Percentiles rank a stretch among this genome's conserved stretches.
phyloP scores from a whole-genome alignment of 441 rosid species.

The Jatropha multifida region DNA sequence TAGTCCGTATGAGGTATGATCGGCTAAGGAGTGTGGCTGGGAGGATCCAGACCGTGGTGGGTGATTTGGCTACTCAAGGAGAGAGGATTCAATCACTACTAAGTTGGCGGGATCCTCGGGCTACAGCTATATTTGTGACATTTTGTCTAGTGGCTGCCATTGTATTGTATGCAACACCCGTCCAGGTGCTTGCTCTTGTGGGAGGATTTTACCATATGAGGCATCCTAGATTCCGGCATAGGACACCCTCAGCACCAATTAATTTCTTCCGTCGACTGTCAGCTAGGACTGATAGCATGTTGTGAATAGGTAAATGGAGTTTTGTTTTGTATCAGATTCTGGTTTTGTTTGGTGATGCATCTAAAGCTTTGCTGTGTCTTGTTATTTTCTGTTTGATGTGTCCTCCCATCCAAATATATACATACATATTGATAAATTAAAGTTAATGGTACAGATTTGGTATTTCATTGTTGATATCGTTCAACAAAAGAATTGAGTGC shows the following conservation, averaged over 20 bases:
- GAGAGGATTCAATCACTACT: conserved; percentile 74
- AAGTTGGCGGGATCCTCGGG: conserved; percentile 96
- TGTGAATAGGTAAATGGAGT: conserved; percentile 37
- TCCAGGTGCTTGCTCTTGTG: conserved; percentile 59
- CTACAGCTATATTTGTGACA: conserved; percentile 61
- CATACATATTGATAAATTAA: conserved; percentile 3
- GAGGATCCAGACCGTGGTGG: conserved; percentile 80
- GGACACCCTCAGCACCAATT: conserved; percentile 56
- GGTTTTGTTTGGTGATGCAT: conserved; percentile 21
- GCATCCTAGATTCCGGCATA: conserved; percentile 78
- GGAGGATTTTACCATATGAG: conserved; percentile 76
- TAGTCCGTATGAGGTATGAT: conserved; percentile 72
- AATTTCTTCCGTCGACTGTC: conserved; percentile 92
- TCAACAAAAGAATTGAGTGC: background rate
- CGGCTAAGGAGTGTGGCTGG: conserved; percentile 81
- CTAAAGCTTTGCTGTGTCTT: conserved; percentile 15
- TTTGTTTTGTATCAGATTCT: conserved; percentile 15
- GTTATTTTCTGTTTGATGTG: conserved; percentile 10
- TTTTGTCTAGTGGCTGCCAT: conserved; percentile 63
- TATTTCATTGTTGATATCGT: background rate
- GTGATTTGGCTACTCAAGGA: conserved; percentile 89
- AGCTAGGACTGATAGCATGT: conserved; percentile 75
- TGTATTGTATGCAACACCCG: conserved; percentile 65
- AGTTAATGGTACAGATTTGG: background rate
- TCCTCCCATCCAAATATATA: conserved; percentile 7